phyloP scores from a whole-genome alignment of 352 stramenopile species.

The Pelagophyceae sp. region DNA sequence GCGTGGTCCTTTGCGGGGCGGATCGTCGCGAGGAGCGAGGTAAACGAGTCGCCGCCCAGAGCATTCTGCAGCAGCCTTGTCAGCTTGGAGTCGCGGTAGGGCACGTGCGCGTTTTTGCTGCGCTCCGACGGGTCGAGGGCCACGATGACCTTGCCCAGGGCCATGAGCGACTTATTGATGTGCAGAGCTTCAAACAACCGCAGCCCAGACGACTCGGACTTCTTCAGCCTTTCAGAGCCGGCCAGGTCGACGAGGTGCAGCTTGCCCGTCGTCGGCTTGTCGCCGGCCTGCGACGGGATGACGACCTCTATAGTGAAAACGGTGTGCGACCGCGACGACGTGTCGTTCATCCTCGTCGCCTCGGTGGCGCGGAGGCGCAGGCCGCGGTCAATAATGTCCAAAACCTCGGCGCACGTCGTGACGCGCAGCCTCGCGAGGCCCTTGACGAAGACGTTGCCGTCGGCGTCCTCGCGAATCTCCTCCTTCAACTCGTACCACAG shows the following conservation, averaged over 20 bases:
- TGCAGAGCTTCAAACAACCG: conserved; percentile 33
- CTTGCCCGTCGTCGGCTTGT: conserved; percentile 32
- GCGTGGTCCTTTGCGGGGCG: conserved; percentile 75
- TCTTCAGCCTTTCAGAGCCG: conserved; percentile 34
- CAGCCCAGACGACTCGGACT: conserved; percentile 24
- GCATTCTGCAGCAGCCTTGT: conserved; percentile 42
- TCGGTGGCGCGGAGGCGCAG: conserved; percentile 73
- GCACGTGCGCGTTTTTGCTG: conserved; percentile 17
- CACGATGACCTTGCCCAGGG: conserved; percentile 37
- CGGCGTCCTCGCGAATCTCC: conserved; percentile 79
- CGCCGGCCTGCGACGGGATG: conserved; percentile 3
- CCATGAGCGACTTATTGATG: conserved; percentile 39
- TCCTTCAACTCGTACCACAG: conserved; percentile 20
- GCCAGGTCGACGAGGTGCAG: conserved; percentile 41
- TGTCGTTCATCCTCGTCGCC: conserved; percentile 80
- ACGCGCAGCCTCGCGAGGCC: conserved; percentile 77
- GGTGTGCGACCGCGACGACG: conserved; percentile 59
- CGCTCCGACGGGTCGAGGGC: conserved; percentile 26
- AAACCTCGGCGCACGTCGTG: conserved; percentile 62
- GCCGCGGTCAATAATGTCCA: conserved; percentile 63
- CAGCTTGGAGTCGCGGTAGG: conserved; percentile 45
- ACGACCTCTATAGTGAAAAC: conserved; percentile 37
- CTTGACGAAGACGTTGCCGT: conserved; percentile 82
- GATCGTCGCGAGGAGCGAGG: conserved; percentile 67
- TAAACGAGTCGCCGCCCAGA: conserved; percentile 69